Percentiles rank a stretch among this genome's conserved stretches.
phyloP scores from a whole-genome alignment of 768 basidiomycete genomes.

The Amanita molliuscula region DNA sequence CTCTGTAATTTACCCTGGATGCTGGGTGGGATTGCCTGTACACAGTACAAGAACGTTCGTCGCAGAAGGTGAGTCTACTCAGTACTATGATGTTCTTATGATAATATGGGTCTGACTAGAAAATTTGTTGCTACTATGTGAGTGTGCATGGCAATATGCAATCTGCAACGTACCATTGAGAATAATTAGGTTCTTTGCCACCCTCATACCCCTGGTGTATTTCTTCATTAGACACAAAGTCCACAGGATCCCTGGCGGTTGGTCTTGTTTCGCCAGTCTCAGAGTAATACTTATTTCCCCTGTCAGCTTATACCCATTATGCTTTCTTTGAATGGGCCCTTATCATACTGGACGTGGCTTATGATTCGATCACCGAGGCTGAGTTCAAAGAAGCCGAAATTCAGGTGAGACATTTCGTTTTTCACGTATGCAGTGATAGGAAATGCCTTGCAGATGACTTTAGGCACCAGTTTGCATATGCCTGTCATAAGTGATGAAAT shows the following conservation, averaged over 20 bases:
- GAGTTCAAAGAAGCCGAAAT: constrained; percentile 48
- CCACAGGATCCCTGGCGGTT: constrained; percentile 68
- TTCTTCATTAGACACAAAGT: constrained; percentile 85
- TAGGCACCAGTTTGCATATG: constrained; percentile 11
- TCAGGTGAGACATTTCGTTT: constrained; percentile 29
- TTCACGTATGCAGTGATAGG: background rate
- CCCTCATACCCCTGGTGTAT: constrained; percentile 67
- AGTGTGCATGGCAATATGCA: constrained; percentile 10
- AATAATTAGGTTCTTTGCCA: constrained; percentile 51
- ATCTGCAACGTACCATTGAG: constrained; percentile 3
- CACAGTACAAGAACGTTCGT: constrained; percentile 34
- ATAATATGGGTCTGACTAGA: background rate
- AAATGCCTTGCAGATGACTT: constrained; percentile 9
- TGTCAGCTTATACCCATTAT: constrained; percentile 73
- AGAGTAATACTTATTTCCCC: background rate
- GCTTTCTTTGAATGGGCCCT: constrained; percentile 85
- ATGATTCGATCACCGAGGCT: constrained; percentile 53
- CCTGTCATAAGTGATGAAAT: constrained; percentile 21
- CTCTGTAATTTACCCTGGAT: constrained; percentile 86
- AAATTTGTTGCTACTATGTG: constrained; percentile 42
- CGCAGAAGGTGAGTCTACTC: constrained; percentile 35
- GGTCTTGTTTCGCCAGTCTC: constrained; percentile 10
- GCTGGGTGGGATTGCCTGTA: constrained; percentile 54
- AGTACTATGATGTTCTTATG: no score
- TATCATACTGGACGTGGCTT: constrained; percentile 62